Conservation (phyloP, 2,329 filamentous ascomycete genomes). For the Ascochyta viciae-villosae region DNA sequence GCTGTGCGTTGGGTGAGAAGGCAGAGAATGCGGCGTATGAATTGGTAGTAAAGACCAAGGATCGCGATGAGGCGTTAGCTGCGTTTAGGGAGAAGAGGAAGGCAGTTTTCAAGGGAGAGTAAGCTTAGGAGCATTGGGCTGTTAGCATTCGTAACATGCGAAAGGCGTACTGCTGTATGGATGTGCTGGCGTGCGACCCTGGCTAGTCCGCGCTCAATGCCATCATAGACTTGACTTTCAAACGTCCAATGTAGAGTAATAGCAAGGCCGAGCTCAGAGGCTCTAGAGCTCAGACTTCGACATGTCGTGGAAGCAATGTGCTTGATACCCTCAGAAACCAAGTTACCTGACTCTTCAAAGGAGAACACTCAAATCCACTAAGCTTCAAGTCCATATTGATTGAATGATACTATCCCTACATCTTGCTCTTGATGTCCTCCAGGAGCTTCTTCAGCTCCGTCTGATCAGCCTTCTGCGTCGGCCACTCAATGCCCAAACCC, state of each 20-base stretch:
- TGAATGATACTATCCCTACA: constrained; percentile 58
- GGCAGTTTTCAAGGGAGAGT: constrained; percentile 68
- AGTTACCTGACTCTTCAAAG: too few relatives aligned
- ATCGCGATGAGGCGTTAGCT: constrained; percentile 84
- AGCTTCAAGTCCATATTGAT: too few relatives aligned
- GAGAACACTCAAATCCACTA: too few relatives aligned
- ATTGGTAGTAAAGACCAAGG: constrained; percentile 80
- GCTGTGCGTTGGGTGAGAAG: constrained; percentile 69
- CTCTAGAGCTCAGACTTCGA: too few relatives aligned
- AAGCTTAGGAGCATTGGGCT: not conserved
- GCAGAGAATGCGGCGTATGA: constrained; percentile 90
- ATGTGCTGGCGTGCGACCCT: not conserved
- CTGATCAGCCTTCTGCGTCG: constrained; percentile 77
- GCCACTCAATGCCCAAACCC: constrained; percentile 83
- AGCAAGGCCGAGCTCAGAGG: too few relatives aligned
- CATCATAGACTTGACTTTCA: too few relatives aligned
- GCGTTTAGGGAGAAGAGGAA: constrained; percentile 83
- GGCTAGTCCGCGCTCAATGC: not conserved
- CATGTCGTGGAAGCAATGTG: too few relatives aligned
- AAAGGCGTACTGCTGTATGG: constrained; percentile 7
- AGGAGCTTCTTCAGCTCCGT: constrained; percentile 78
- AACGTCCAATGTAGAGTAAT: too few relatives aligned
- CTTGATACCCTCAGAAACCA: too few relatives aligned
- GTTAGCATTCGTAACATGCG: not conserved
- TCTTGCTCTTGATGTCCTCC: constrained; percentile 88